Percentiles rank a stretch among this genome's conserved stretches.
phyloP scores from a whole-genome alignment of 2,329 filamentous ascomycete genomes.

The Fonsecaea erecta region DNA sequence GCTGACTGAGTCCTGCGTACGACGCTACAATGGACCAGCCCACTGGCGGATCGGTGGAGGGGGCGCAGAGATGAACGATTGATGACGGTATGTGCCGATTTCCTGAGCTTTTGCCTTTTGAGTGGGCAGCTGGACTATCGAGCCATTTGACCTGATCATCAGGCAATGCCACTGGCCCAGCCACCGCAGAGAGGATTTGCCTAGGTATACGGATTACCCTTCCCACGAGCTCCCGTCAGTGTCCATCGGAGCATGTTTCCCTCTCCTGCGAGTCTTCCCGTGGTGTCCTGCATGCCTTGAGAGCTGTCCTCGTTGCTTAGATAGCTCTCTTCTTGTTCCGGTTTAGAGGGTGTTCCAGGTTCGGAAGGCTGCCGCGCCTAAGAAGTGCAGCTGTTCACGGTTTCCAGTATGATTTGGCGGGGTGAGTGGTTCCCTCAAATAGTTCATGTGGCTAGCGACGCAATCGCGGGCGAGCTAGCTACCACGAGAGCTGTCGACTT shows the following conservation, averaged over 20 bases:
- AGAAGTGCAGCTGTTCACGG: not conserved
- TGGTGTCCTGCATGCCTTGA: constrained; percentile 2
- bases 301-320: constrained; percentile 3
- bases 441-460: constrained; percentile 16
- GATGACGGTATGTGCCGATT: constrained; percentile 19
- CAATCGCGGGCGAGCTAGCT: constrained; percentile 2
- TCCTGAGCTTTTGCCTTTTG: constrained; percentile 14
- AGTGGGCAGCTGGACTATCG: not conserved
- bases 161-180: constrained; percentile 2
- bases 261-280: not conserved
- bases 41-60: not conserved
- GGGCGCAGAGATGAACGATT: constrained; percentile 8
- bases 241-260: not conserved
- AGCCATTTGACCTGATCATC: constrained; percentile 7
- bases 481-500: constrained; percentile 3
- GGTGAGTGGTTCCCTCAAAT: constrained; percentile 14
- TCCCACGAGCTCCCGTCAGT: not conserved
- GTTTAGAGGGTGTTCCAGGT: not conserved
- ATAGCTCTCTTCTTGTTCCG: constrained; percentile 15
- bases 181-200: not conserved
- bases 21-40: not conserved
- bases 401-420: not conserved
- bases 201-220: not conserved
- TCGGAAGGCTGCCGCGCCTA: constrained; percentile 11
- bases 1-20: not conserved